These are phyloP conservation scores for Suillus alpinus DNA, from an alignment of 768 basidiomycete species.

Conservation along the genomic window DNA sequence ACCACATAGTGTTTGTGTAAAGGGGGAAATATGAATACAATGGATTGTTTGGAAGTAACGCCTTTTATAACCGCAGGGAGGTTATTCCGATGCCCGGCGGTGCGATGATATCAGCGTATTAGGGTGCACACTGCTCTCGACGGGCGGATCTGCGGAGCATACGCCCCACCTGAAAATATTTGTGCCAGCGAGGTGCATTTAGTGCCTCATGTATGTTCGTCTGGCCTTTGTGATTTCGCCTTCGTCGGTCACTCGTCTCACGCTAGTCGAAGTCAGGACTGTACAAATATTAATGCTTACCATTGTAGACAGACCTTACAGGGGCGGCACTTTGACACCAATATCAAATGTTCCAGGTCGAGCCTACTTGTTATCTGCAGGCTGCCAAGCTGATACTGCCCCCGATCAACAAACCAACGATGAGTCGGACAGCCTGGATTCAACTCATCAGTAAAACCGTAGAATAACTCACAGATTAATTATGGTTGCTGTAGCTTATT, in stretches of 20 bases:
- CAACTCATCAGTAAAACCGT: neutral
- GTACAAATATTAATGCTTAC: too few species aligned
- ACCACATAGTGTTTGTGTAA: conserved; percentile 19
- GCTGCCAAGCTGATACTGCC: neutral
- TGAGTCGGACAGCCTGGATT: neutral
- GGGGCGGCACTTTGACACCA: too few species aligned
- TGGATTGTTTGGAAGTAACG: neutral
- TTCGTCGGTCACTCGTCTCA: too few species aligned
- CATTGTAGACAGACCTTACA: too few species aligned
- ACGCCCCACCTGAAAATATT: too few species aligned
- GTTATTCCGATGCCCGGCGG: neutral
- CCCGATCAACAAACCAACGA: neutral
- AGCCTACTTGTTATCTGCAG: neutral
- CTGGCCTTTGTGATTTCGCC: too few species aligned
- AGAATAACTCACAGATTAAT: neutral
- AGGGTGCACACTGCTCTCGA: neutral
- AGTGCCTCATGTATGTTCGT: too few species aligned
- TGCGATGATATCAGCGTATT: neutral
- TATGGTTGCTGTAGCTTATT: neutral
- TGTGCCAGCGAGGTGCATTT: too few species aligned
- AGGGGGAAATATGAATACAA: neutral
- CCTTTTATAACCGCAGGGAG: neutral
- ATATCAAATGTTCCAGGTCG: too few species aligned
- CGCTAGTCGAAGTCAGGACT: too few species aligned
- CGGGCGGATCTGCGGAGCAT: too few species aligned